Evolutionary conservation across 768 basidiomycete genomes (phyloP).

Genomic region (Tubosaeta sp.): DNA sequence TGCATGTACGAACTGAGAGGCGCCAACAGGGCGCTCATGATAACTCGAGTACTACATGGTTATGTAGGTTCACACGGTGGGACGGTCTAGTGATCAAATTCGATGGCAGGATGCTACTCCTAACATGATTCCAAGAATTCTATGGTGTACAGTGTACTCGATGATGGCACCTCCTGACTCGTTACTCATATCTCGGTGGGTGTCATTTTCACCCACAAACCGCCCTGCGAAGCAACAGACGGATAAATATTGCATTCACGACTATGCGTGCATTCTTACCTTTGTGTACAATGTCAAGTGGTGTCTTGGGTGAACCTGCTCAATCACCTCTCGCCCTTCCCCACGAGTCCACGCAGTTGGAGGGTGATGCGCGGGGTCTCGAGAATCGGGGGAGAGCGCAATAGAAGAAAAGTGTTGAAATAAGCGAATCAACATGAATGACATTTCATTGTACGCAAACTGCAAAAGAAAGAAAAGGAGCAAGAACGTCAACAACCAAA

Average conservation of each 20-base stretch:
- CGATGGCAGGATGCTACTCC: neutral
- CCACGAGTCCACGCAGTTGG: constrained; percentile 26
- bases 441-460: constrained; percentile 35
- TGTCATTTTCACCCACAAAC: constrained; percentile 44
- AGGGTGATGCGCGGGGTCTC: constrained; percentile 22
- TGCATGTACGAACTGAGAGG: neutral
- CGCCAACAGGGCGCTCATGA: neutral
- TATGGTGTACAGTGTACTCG: too few relatives aligned
- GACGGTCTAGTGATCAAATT: neutral
- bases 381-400: constrained; percentile 23
- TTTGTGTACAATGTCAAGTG: constrained; percentile 35
- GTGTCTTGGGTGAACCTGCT: constrained; percentile 23
- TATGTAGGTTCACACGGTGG: too few relatives aligned
- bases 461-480: constrained; percentile 8
- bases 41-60: neutral
- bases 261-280: constrained; percentile 23
- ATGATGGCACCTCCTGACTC: neutral
- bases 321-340: constrained; percentile 24
- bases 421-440: constrained; percentile 30
- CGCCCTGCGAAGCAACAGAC: constrained; percentile 30
- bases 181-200: constrained; percentile 19
- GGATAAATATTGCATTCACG: neutral
- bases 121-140: too few relatives aligned
- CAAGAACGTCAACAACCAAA: neutral
- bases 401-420: constrained; percentile 27